Evolutionary conservation across 202 grass and related monocot genomes (phyloP).

Genomic region (Musa balbisiana): DNA sequence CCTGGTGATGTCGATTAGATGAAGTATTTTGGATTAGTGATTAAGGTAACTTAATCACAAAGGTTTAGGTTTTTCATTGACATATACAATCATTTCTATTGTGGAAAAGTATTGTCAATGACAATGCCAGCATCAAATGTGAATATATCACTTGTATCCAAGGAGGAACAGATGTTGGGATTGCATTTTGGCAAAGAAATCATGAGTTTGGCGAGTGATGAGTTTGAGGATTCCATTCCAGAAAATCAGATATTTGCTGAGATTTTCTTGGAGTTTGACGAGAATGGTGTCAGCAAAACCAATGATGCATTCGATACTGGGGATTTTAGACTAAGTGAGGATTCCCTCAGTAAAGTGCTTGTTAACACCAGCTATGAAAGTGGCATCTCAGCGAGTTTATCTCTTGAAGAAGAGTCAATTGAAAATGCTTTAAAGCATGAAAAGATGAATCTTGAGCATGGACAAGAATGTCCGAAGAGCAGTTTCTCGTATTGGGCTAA

Average conservation of each 20-base stretch:
- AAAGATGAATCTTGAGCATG: neutral
- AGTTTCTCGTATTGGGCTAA: neutral
- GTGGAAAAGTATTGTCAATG: neutral
- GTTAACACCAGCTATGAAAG: neutral
- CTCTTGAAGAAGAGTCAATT: neutral
- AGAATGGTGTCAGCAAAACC: neutral
- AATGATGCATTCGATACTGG: neutral
- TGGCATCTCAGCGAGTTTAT: neutral
- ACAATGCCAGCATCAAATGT: neutral
- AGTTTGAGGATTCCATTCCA: conserved; percentile 40
- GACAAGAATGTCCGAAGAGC: neutral
- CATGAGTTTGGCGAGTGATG: conserved; percentile 27
- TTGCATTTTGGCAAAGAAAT: conserved; percentile 61
- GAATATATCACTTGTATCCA: conserved; percentile 4
- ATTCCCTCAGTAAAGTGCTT: neutral
- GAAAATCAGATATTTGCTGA: conserved; percentile 48
- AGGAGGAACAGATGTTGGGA: conserved; percentile 53
- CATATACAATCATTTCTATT: neutral
- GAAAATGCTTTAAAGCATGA: neutral
- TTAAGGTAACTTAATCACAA: neutral
- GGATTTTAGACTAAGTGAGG: neutral
- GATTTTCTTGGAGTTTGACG: conserved; percentile 12
- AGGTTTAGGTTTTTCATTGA: neutral
- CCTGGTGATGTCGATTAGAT: neutral
- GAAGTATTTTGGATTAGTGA: neutral